phyloP scores from a whole-genome alignment of 1,284 basidiomycete genomes.

The Trichosporon faecale region DNA sequence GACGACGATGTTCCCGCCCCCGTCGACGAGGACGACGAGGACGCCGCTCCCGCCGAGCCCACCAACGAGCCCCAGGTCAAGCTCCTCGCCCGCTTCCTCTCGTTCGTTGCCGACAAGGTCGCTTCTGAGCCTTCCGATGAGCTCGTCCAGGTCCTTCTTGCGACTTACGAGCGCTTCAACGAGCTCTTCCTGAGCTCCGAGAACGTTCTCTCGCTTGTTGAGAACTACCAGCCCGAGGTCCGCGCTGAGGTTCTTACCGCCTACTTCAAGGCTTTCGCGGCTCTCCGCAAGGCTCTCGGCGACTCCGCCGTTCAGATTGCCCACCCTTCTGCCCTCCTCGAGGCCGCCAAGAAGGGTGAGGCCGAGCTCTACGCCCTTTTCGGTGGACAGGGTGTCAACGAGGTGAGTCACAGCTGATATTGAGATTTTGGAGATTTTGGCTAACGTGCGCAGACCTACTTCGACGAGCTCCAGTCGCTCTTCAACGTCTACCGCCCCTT shows the following conservation, averaged over 20 bases:
- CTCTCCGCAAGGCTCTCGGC: constrained; percentile 64
- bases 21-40: constrained; percentile 52
- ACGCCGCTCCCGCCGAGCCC: constrained; percentile 31
- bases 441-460: constrained; percentile 65
- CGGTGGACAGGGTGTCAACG: constrained; percentile 97
- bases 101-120: constrained; percentile 65
- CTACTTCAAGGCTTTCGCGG: constrained; percentile 74
- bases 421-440: not conserved
- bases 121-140: constrained; percentile 60
- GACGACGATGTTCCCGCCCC: constrained; percentile 35
- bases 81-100: constrained; percentile 74
- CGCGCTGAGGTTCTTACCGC: constrained; percentile 73
- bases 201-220: constrained; percentile 72
- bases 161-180: constrained; percentile 73
- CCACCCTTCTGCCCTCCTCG: constrained; percentile 70
- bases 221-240: constrained; percentile 69
- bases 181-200: constrained; percentile 65
- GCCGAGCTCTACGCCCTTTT: constrained; percentile 90
- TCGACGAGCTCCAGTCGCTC: constrained; percentile 87
- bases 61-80: constrained; percentile 64
- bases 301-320: constrained; percentile 60
- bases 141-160: constrained; percentile 66
- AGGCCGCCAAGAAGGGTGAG: constrained; percentile 64
- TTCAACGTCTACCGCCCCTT: constrained; percentile 89
- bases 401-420: constrained; percentile 55